These are phyloP conservation scores for Handroanthus guayacan DNA, from an alignment of 257 asterid species.

Conservation along the genomic window DNA sequence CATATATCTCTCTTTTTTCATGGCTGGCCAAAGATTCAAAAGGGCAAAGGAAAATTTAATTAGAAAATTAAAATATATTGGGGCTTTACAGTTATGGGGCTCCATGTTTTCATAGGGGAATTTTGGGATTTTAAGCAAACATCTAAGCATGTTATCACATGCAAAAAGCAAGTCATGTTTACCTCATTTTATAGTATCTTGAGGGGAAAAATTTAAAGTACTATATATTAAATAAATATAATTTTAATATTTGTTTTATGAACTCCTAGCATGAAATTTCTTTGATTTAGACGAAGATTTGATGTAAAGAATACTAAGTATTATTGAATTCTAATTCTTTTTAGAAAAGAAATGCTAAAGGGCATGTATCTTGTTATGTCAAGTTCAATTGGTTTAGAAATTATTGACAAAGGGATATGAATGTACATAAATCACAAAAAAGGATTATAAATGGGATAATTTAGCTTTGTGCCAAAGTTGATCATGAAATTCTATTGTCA, in stretches of 20 bases:
- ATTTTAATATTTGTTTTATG: no score
- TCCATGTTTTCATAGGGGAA: constrained; percentile 37
- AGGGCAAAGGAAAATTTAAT: background rate
- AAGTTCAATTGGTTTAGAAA: no score
- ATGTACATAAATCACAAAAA: background rate
- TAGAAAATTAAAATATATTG: background rate
- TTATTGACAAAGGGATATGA: no score
- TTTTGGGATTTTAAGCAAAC: constrained; percentile 22
- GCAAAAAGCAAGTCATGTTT: constrained; percentile 12
- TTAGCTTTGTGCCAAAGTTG: constrained; percentile 15
- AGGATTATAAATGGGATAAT: background rate
- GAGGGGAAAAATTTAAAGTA: no score
- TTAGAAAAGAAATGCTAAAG: no score
- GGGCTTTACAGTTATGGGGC: constrained; percentile 38
- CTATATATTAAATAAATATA: no score
- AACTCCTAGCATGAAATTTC: no score
- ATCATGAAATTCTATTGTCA: background rate
- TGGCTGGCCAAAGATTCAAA: constrained; percentile 19
- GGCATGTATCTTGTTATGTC: no score
- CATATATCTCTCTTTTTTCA: constrained; percentile 5
- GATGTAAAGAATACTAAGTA: no score
- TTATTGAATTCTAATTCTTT: no score
- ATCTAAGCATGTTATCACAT: constrained; percentile 29
- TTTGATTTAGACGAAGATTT: background rate
- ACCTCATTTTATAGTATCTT: background rate